A percentile compares a stretch with the other conserved stretches of the same genome.
These are phyloP conservation scores for Staphylotrichum longicolle DNA, from an alignment of 495 filamentous ascomycete species.

Conservation along the genomic window DNA sequence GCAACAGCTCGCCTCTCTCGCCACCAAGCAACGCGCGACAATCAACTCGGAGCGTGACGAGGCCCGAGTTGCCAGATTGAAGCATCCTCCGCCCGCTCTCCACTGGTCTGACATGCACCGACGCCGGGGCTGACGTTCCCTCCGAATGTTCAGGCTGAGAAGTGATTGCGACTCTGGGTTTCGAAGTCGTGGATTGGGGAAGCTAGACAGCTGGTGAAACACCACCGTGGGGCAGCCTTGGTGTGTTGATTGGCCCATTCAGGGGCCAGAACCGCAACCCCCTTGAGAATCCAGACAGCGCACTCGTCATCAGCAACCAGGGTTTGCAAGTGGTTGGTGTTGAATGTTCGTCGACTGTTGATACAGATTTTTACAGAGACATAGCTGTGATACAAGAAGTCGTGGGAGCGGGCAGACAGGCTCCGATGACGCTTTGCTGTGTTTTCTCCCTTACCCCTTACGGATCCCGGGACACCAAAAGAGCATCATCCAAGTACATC, in stretches of 20 bases:
- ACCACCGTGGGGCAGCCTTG: neutral
- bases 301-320: too few relatives aligned
- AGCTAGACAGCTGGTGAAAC: conserved; percentile 5
- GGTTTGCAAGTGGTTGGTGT: too few relatives aligned
- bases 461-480: too few relatives aligned
- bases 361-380: too few relatives aligned
- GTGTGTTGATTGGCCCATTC: conserved; percentile 3
- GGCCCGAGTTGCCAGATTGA: neutral
- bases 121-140: neutral
- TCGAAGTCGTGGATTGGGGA: conserved; percentile 4
- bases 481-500: too few relatives aligned
- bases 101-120: neutral
- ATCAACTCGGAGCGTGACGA: conserved; percentile 1
- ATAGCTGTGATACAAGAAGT: too few relatives aligned
- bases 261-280: neutral
- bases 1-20: neutral
- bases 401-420: neutral
- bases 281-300: too few relatives aligned
- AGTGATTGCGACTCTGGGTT: neutral
- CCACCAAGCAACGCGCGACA: neutral
- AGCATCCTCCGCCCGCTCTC: neutral
- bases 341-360: too few relatives aligned
- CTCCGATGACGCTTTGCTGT: neutral
- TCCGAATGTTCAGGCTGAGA: conserved; percentile 1
- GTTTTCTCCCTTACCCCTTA: neutral